phyloP scores from a whole-genome alignment of 176 grass and related monocot species.

The Thalia dealbata region DNA sequence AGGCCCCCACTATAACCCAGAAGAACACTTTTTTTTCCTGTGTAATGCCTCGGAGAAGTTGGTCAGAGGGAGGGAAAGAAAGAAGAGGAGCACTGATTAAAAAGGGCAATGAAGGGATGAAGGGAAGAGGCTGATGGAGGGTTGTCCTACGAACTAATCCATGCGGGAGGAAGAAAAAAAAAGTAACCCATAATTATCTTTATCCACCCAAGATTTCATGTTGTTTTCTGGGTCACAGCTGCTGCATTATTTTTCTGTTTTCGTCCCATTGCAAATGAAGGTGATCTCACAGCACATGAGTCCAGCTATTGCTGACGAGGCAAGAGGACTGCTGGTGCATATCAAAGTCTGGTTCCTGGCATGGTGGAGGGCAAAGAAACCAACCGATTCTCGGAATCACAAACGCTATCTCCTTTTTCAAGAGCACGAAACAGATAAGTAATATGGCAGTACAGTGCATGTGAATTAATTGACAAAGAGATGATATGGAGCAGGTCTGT shows the following conservation, averaged over 20 bases:
- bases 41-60: background rate
- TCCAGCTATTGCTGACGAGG: background rate
- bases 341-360: background rate
- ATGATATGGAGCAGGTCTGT: background rate
- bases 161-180: no score
- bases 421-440: background rate
- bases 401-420: background rate
- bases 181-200: background rate
- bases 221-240: background rate
- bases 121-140: background rate
- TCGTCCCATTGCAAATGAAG: background rate
- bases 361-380: background rate
- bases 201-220: background rate
- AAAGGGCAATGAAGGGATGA: background rate
- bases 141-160: background rate
- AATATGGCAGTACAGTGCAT: background rate
- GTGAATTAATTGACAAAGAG: background rate
- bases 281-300: background rate
- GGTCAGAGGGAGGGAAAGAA: background rate
- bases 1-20: background rate
- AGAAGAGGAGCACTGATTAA: background rate
- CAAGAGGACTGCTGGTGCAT: background rate
- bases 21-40: background rate
- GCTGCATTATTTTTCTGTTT: background rate
- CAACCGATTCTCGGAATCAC: background rate